Percentiles rank a stretch among this genome's conserved stretches.
These are phyloP conservation scores for Penicillium salamii DNA, from an alignment of 495 filamentous ascomycete species.

Conservation along the genomic window DNA sequence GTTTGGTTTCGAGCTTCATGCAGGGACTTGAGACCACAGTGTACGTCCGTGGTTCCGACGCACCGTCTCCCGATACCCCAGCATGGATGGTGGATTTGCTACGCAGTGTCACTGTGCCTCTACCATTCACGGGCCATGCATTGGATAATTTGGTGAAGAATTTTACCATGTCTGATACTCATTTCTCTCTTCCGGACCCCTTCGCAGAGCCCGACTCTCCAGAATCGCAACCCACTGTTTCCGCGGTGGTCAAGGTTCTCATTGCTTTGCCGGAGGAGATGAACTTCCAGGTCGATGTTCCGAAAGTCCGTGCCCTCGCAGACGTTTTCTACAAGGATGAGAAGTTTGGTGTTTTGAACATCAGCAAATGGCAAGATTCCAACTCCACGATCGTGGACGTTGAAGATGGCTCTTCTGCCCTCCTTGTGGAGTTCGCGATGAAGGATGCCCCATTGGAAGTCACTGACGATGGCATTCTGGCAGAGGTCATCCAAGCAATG, in stretches of 20 bases:
- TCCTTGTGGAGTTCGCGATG: conserved; percentile 72
- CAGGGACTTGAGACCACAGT: conserved; percentile 72
- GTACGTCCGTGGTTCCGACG: conserved; percentile 72
- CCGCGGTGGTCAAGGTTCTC: conserved; percentile 73
- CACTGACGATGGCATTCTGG: conserved; percentile 71
- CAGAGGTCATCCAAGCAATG: conserved; percentile 68
- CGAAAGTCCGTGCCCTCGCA: conserved; percentile 67
- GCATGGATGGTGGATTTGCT: conserved; percentile 79
- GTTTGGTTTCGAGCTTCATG: conserved; percentile 77
- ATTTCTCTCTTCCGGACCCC: conserved; percentile 78
- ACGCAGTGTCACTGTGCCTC: conserved; percentile 75
- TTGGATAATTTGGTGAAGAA: conserved; percentile 80
- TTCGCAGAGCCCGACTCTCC: conserved; percentile 73
- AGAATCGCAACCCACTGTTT: conserved; percentile 70
- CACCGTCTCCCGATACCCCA: conserved; percentile 64
- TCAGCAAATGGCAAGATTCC: conserved; percentile 79
- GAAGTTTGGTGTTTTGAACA: conserved; percentile 72
- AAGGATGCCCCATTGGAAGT: conserved; percentile 76
- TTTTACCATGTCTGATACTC: conserved; percentile 78
- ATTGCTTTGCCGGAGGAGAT: conserved; percentile 78
- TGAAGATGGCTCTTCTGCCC: conserved; percentile 48
- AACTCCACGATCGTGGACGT: conserved; percentile 69
- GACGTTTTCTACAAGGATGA: conserved; percentile 72
- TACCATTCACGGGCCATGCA: conserved; percentile 76
- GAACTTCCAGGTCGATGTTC: conserved; percentile 77